Evolutionary conservation across 1,284 basidiomycete species (phyloP).

Genomic region (Calocybe gambosa): DNA sequence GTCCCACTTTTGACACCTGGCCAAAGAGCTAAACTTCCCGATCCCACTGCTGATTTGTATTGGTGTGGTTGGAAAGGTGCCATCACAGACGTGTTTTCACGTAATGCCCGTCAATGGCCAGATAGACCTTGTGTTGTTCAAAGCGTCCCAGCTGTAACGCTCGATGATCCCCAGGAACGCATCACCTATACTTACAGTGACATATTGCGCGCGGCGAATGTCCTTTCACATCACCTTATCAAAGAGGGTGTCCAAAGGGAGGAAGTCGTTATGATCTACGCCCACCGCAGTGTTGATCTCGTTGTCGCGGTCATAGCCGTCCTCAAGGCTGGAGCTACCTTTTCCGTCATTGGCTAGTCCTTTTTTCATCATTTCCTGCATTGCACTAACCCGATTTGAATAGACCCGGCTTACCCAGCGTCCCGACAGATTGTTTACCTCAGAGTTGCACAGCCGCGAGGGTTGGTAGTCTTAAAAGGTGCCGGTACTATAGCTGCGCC

Average conservation of each 20-base stretch:
- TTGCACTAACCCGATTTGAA: constrained; percentile 1
- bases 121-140: constrained; percentile 83
- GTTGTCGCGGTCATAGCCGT: constrained; percentile 97
- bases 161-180: constrained; percentile 45
- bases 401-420: constrained; percentile 96
- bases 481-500: constrained; percentile 80
- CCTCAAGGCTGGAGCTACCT: constrained; percentile 94
- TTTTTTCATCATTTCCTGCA: neutral
- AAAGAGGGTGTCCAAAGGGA: constrained; percentile 84
- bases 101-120: constrained; percentile 73
- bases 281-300: constrained; percentile 93
- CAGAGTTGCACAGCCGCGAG: constrained; percentile 91
- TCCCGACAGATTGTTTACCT: constrained; percentile 95
- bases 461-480: constrained; percentile 86
- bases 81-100: constrained; percentile 89
- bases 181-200: constrained; percentile 73
- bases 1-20: constrained; percentile 75
- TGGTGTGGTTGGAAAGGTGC: constrained; percentile 98
- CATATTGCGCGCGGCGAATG: constrained; percentile 83
- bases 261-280: constrained; percentile 99
- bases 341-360: constrained; percentile 88
- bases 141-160: constrained; percentile 45
- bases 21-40: constrained; percentile 73
- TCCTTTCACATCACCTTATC: constrained; percentile 88
- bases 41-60: constrained; percentile 85